Conservation (phyloP, 208 protist genomes). For the Trypanosoma cruzi region DNA sequence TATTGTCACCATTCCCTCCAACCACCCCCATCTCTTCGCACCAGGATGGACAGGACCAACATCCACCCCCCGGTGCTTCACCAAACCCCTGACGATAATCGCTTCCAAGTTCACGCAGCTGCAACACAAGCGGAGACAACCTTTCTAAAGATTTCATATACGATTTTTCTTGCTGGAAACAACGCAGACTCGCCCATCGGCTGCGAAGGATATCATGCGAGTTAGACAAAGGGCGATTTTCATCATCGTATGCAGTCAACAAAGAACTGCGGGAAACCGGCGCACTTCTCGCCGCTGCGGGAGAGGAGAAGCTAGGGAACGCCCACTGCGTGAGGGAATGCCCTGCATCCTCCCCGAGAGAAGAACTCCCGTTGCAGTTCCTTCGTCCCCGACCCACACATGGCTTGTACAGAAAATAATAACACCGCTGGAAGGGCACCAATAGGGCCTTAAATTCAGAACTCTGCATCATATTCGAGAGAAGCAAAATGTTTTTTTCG, state of each 20-base stretch:
- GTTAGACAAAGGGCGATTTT: neutral
- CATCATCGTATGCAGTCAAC: neutral
- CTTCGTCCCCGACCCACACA: conserved; percentile 13
- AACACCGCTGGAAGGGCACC: conserved; percentile 50
- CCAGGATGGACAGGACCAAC: conserved; percentile 43
- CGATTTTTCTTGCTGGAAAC: neutral
- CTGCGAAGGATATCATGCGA: neutral
- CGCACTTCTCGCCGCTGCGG: neutral
- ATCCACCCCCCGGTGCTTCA: neutral
- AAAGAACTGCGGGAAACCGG: neutral
- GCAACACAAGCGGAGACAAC: conserved; percentile 3
- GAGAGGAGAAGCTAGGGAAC: neutral
- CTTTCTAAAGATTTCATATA: neutral
- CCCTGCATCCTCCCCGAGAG: neutral
- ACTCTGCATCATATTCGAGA: conserved; percentile 28
- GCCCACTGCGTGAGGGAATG: neutral
- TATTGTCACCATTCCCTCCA: neutral
- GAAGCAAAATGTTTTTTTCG: conserved; percentile 6
- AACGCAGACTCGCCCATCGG: neutral
- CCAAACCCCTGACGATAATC: neutral
- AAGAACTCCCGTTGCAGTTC: conserved; percentile 1
- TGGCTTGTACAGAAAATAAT: conserved; percentile 61
- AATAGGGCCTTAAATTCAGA: conserved; percentile 42
- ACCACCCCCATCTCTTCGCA: conserved; percentile 32
- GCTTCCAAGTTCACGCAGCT: conserved; percentile 20